Conservation (phyloP, 768 basidiomycete species). For the Guyanaporus albipodus region DNA sequence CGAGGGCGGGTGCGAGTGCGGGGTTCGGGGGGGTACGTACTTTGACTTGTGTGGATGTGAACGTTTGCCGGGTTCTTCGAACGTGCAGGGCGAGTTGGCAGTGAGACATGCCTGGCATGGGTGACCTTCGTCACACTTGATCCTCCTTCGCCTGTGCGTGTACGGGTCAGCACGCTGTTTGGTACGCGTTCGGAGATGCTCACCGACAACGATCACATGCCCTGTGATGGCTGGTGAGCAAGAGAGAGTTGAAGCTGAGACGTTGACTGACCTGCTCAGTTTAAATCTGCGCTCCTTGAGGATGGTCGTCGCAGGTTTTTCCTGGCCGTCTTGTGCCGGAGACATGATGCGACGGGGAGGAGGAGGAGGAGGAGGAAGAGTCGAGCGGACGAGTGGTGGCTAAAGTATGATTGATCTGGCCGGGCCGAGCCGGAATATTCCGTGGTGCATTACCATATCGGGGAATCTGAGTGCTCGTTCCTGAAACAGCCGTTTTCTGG, state of each 20-base stretch:
- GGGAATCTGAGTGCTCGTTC: slow-evolving; percentile 24
- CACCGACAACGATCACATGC: slow-evolving; percentile 91
- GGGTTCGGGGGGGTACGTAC: slow-evolving; percentile 40
- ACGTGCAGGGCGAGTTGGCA: slow-evolving; percentile 77
- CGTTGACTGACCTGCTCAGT: slow-evolving; percentile 62
- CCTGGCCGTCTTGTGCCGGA: slow-evolving; percentile 35
- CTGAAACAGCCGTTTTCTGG: slow-evolving; percentile 33
- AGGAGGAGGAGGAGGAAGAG: slow-evolving; percentile 10
- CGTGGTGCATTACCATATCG: slow-evolving; percentile 26
- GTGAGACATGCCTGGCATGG: slow-evolving; percentile 87
- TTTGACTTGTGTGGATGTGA: slow-evolving; percentile 88
- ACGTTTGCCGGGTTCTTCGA: slow-evolving; percentile 83
- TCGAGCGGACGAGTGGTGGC: background rate
- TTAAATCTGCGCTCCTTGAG: slow-evolving; percentile 85
- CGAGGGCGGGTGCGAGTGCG: no score
- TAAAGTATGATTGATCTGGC: slow-evolving; percentile 3
- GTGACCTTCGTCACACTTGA: slow-evolving; percentile 87
- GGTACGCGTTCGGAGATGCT: slow-evolving; percentile 29
- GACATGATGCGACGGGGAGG: no score
- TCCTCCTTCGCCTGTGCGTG: slow-evolving; percentile 61
- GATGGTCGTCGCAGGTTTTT: slow-evolving; percentile 45
- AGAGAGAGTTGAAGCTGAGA: background rate
- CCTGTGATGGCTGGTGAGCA: slow-evolving; percentile 39
- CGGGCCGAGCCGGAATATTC: slow-evolving; percentile 30
- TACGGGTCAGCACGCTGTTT: background rate